These are phyloP conservation scores for Aureobasidium sp. DNA, from an alignment of 2,329 filamentous ascomycete species.

Conservation along the genomic window DNA sequence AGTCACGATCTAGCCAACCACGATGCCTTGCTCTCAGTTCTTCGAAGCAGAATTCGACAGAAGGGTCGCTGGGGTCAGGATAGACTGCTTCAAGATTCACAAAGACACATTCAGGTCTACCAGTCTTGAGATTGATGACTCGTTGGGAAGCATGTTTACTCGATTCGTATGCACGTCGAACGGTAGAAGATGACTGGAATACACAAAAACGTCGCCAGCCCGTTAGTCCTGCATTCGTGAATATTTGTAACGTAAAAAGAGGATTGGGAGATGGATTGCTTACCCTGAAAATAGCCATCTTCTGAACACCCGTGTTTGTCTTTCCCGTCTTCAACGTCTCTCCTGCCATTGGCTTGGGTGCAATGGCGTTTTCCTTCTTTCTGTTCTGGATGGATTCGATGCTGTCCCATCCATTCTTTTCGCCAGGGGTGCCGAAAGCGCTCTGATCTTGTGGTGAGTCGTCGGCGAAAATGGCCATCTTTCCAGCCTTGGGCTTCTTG, in stretches of 20 bases:
- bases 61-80: conserved; percentile 60
- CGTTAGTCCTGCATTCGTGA: conserved; percentile 95
- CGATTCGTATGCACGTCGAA: conserved; percentile 13
- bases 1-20: conserved; percentile 53
- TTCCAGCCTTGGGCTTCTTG: conserved; percentile 63
- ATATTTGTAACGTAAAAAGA: conserved; percentile 51
- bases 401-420: conserved; percentile 75
- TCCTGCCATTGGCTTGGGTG: conserved; percentile 83
- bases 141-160: conserved; percentile 58
- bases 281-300: conserved; percentile 95
- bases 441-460: conserved; percentile 32
- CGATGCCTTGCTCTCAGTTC: conserved; percentile 74
- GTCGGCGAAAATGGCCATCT: conserved; percentile 89
- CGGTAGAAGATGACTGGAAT: conserved; percentile 15
- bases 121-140: conserved; percentile 71
- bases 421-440: conserved; percentile 37
- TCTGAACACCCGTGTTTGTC: conserved; percentile 65
- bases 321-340: conserved; percentile 84
- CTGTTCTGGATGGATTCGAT: conserved; percentile 80
- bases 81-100: conserved; percentile 82
- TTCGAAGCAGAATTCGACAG: conserved; percentile 78
- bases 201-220: conserved; percentile 14
- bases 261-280: conserved; percentile 37
- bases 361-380: conserved; percentile 87
- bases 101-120: conserved; percentile 77